Evolutionary conservation across 2,329 filamentous ascomycete genomes (phyloP).

Genomic region (Microdochium paspali): DNA sequence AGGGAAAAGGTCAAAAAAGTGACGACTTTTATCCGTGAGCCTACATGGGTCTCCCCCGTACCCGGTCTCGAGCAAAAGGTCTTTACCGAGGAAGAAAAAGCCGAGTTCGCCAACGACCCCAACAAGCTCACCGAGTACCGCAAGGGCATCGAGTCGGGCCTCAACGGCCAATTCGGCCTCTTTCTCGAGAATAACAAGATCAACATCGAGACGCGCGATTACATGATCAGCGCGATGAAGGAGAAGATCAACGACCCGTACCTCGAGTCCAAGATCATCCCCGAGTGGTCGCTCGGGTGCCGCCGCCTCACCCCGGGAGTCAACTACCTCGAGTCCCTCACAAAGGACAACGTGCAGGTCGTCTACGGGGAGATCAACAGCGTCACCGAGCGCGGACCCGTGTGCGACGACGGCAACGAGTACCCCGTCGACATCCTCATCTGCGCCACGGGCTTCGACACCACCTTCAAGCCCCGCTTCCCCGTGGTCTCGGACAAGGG

Average conservation of each 20-base stretch:
- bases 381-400: slow-evolving; percentile 16
- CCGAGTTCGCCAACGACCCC: slow-evolving; percentile 29
- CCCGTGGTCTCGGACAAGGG: slow-evolving; percentile 31
- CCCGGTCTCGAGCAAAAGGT: slow-evolving; percentile 30
- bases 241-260: slow-evolving; percentile 20
- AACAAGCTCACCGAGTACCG: slow-evolving; percentile 27
- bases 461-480: slow-evolving; percentile 16
- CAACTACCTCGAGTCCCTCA: slow-evolving; percentile 29
- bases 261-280: slow-evolving; percentile 13
- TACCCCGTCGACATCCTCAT: slow-evolving; percentile 20
- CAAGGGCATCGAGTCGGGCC: slow-evolving; percentile 31
- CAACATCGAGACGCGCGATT: slow-evolving; percentile 27
- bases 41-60: slow-evolving; percentile 37
- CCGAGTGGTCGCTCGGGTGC: slow-evolving; percentile 23
- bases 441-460: slow-evolving; percentile 13
- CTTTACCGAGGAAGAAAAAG: slow-evolving; percentile 27
- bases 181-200: slow-evolving; percentile 30
- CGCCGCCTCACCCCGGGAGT: slow-evolving; percentile 32
- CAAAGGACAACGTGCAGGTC: slow-evolving; percentile 27
- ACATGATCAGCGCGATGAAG: slow-evolving; percentile 29
- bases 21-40: slow-evolving; percentile 38
- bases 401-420: slow-evolving; percentile 14
- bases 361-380: slow-evolving; percentile 24
- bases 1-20: slow-evolving; percentile 31
- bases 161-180: slow-evolving; percentile 35